Percentiles rank a stretch among this genome's conserved stretches.
phyloP scores from a whole-genome alignment of 352 stramenopile species.

The Phytophthora fragariae region DNA sequence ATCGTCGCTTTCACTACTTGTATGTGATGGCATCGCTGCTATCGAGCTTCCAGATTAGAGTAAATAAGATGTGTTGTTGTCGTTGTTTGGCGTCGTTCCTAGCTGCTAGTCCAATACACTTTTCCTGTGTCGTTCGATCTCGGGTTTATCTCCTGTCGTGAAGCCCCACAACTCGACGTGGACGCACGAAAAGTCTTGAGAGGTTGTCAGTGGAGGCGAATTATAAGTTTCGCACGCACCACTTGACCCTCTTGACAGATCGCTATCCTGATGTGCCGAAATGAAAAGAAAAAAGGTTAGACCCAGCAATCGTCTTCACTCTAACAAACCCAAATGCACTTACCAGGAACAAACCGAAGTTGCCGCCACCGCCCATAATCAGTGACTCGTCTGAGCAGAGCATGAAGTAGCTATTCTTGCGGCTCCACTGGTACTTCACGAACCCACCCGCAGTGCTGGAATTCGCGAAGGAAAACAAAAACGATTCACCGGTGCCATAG shows the following conservation, averaged over 20 bases:
- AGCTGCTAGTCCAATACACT: constrained; percentile 71
- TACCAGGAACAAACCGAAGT: constrained; percentile 91
- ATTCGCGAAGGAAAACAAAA: constrained; percentile 89
- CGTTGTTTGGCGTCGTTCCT: constrained; percentile 21
- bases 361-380: constrained; percentile 90
- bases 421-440: constrained; percentile 87
- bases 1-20: constrained; percentile 11
- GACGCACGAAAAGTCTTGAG: constrained; percentile 83
- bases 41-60: constrained; percentile 33
- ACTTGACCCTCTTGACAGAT: constrained; percentile 85
- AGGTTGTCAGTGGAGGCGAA: constrained; percentile 76
- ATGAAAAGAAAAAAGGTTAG: constrained; percentile 6
- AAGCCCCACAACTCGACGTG: constrained; percentile 91
- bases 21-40: constrained; percentile 17
- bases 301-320: not conserved
- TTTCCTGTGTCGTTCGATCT: constrained; percentile 55
- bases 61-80: constrained; percentile 42
- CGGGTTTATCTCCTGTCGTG: constrained; percentile 64
- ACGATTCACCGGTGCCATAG: constrained; percentile 88
- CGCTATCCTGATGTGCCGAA: constrained; percentile 66
- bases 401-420: constrained; percentile 93
- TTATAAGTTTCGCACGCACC: constrained; percentile 90
- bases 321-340: constrained; percentile 21
- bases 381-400: constrained; percentile 91
- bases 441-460: constrained; percentile 49